Percentiles rank a stretch among this genome's conserved stretches.
phyloP scores from a whole-genome alignment of 2,329 filamentous ascomycete species.

The Drechslera avenae region DNA sequence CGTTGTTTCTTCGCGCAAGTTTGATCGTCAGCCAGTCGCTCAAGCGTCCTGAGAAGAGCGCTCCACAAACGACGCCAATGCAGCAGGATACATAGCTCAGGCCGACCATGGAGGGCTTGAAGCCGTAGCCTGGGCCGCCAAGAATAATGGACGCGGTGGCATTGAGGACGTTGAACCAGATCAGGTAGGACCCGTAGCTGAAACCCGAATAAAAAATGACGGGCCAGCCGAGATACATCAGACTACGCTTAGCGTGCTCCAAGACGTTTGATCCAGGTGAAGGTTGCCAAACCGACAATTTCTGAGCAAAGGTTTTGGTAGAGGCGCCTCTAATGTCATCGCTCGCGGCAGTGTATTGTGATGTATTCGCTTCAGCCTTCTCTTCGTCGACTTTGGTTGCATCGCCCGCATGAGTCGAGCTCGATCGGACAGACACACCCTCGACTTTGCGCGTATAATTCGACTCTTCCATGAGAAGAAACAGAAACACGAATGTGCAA shows the following conservation, averaged over 20 bases:
- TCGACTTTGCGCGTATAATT: conserved; percentile 54
- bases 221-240: conserved; percentile 44
- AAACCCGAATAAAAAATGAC: conserved; percentile 37
- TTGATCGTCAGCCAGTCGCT: conserved; percentile 35
- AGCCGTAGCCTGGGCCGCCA: conserved; percentile 28
- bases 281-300: conserved; percentile 32
- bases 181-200: conserved; percentile 34
- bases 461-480: conserved; percentile 66
- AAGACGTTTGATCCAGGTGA: conserved; percentile 23
- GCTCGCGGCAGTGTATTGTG: conserved; percentile 21
- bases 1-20: conserved; percentile 46
- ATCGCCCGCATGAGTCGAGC: conserved; percentile 11
- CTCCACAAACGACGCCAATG: conserved; percentile 26
- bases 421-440: conserved; percentile 10
- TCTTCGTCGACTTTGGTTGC: conserved; percentile 15
- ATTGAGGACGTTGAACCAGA: conserved; percentile 39
- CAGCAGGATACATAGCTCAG: conserved; percentile 28
- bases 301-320: conserved; percentile 25
- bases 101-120: conserved; percentile 30
- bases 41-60: conserved; percentile 25
- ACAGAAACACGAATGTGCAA: conserved; percentile 57
- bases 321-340: conserved; percentile 5
- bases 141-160: conserved; percentile 35
- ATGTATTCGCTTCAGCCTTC: conserved; percentile 30
- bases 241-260: conserved; percentile 27